Evolutionary conservation across 768 basidiomycete species (phyloP), one percentile per base, ranked within the genome.

Genomic region (Gymnopilus junonius): DNA sequence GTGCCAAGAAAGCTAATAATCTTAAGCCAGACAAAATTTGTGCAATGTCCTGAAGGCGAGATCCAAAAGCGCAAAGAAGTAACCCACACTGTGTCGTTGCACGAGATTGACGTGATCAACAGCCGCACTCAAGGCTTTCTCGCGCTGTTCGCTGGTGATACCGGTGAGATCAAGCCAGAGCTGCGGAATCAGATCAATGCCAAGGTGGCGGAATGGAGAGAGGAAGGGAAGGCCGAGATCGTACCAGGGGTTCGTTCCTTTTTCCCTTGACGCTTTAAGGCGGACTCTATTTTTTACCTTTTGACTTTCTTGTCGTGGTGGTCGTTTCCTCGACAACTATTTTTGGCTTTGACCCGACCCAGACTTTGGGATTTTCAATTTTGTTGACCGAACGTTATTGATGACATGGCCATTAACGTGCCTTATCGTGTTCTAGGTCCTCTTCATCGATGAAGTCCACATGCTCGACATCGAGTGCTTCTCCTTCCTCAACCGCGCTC

Each of bases 391-490:
- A 42, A 8, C 17, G 3, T 20, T n/a, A 14, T 42, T 50, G 17
- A 29, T 29, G 2, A 8, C 25, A 8, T 20, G 3, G 8, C 10
- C 27, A 12, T 27, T 29, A 42, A 42, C 51, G 62, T 37, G 56
- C 42, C 39, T 46, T 53, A 8, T 67, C 43, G 31, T 34, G 39
- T 20, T 40, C 12, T 69, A 96, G 94, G 94, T 97, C n/a, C 82
- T 97, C 12, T 98, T 98, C 82, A 97, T 98, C 69, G 97, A 99
- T 77, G 97, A 98, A 79, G 97, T 98, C 12, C 97, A 99, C 82
- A 99, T 99, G 97, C 89, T 99, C 67, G 97, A 99, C 75, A 98
- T 99, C 65, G 97, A 99, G 75, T 98, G 97, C 73, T 99, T 99
- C 82, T 97, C 96, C 7, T 99, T 96, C 85, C 82, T 99, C 63